A percentile compares a stretch with the other conserved stretches of the same genome.
Evolutionary conservation across 192 early-diverging fungal species (phyloP).

Genomic region (Backusella luteola): DNA sequence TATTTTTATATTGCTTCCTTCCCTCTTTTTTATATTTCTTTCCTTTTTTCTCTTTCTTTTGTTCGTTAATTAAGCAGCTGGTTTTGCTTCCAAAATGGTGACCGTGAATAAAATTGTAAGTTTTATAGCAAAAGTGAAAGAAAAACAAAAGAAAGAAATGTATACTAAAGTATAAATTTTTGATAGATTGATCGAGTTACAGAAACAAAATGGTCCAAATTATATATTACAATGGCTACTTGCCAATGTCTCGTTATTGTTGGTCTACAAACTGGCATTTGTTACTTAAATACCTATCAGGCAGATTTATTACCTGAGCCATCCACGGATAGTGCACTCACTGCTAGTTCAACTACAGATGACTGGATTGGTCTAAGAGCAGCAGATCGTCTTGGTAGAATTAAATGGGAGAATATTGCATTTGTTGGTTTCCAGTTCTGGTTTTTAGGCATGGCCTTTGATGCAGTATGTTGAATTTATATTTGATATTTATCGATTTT

Average conservation of each 20-base stretch:
- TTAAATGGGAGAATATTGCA: slow-evolving; percentile 45
- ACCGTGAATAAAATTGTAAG: slow-evolving; percentile 23
- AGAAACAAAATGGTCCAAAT: slow-evolving; percentile 38
- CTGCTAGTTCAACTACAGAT: neutral
- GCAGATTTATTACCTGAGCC: slow-evolving; percentile 17
- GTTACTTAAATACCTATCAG: slow-evolving; percentile 28
- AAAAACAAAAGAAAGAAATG: neutral
- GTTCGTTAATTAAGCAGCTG: slow-evolving; percentile 21
- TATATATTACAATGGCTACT: slow-evolving; percentile 30
- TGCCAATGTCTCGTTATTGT: slow-evolving; percentile 36
- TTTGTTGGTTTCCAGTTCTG: slow-evolving; percentile 39
- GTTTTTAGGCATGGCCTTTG: slow-evolving; percentile 41
- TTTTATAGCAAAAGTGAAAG: neutral
- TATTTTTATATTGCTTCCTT: slow-evolving; percentile 12
- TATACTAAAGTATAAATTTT: neutral
- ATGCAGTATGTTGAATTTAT: slow-evolving; percentile 31
- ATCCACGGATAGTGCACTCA: slow-evolving; percentile 4
- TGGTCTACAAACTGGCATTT: slow-evolving; percentile 25
- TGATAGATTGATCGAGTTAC: slow-evolving; percentile 30
- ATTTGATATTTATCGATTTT: neutral
- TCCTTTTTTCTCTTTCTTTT: neutral
- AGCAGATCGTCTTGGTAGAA: slow-evolving; percentile 29
- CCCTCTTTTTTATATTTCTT: slow-evolving; percentile 13
- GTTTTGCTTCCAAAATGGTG: slow-evolving; percentile 14
- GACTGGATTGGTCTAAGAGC: slow-evolving; percentile 17